These are phyloP conservation scores for Inonotus obliquus DNA, from an alignment of 1,284 basidiomycete genomes.

Conservation along the genomic window DNA sequence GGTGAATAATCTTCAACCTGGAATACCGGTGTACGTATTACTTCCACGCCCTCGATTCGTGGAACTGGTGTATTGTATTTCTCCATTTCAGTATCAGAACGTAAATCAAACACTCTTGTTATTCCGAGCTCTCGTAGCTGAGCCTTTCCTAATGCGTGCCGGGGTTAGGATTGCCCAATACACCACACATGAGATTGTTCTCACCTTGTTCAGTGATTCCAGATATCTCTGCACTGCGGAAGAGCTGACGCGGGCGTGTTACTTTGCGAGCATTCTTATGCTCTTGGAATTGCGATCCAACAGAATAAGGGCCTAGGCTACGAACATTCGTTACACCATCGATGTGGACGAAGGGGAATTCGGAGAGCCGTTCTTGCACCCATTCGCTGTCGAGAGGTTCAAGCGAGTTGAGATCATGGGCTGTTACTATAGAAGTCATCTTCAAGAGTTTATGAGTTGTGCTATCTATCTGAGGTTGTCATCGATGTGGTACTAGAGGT, in stretches of 20 bases:
- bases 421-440: neutral
- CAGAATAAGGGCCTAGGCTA: slow-evolving; percentile 61
- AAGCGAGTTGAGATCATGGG: slow-evolving; percentile 25
- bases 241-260: slow-evolving; percentile 53
- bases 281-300: slow-evolving; percentile 25
- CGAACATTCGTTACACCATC: slow-evolving; percentile 68
- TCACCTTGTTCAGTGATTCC: slow-evolving; percentile 60
- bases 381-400: slow-evolving; percentile 61
- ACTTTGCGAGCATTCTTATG: slow-evolving; percentile 35
- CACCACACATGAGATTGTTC: slow-evolving; percentile 15
- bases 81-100: slow-evolving; percentile 71
- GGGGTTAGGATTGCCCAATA: neutral
- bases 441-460: neutral
- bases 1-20: slow-evolving; percentile 72
- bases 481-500: neutral
- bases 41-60: slow-evolving; percentile 52
- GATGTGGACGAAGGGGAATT: slow-evolving; percentile 61
- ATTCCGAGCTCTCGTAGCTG: slow-evolving; percentile 58
- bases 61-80: slow-evolving; percentile 66
- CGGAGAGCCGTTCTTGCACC: slow-evolving; percentile 56
- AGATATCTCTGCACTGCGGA: slow-evolving; percentile 67
- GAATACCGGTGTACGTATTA: slow-evolving; percentile 63
- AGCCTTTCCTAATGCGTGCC: slow-evolving; percentile 41
- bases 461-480: neutral
- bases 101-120: slow-evolving; percentile 62